Percentiles rank a stretch among this genome's conserved stretches.
Evolutionary conservation across 1,139 yeast genomes (phyloP).

Genomic region (Suhomyces bolitotheri): DNA sequence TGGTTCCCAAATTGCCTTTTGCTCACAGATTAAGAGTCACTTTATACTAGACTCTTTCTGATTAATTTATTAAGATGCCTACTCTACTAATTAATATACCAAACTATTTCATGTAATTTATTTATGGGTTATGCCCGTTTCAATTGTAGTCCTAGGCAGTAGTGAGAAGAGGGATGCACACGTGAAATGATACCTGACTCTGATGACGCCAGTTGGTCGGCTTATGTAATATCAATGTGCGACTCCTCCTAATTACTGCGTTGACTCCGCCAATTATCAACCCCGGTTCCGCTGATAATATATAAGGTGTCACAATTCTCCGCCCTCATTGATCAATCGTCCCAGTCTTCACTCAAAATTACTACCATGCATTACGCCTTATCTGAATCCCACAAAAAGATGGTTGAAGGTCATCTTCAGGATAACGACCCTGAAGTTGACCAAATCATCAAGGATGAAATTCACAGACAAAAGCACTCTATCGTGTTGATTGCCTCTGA

Average conservation of each 20-base stretch:
- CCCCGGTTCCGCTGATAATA: slow-evolving; percentile 3
- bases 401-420: slow-evolving; percentile 67
- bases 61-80: neutral
- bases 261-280: slow-evolving; percentile 10
- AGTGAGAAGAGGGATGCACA: too few relatives aligned
- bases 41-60: slow-evolving; percentile 26
- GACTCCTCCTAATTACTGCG: slow-evolving; percentile 11
- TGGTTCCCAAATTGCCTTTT: slow-evolving; percentile 85
- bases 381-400: slow-evolving; percentile 62
- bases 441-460: slow-evolving; percentile 80
- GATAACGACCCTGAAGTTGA: slow-evolving; percentile 86
- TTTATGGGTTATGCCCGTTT: neutral
- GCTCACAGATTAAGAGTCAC: slow-evolving; percentile 78
- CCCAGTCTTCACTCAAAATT: slow-evolving; percentile 2
- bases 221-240: neutral
- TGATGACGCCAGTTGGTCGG: neutral
- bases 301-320: slow-evolving; percentile 5
- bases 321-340: neutral
- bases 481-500: slow-evolving; percentile 94
- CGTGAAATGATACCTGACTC: neutral
- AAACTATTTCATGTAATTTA: neutral
- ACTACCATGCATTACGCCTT: slow-evolving; percentile 61
- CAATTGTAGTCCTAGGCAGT: too few relatives aligned
- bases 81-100: neutral
- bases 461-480: slow-evolving; percentile 91